phyloP scores from a whole-genome alignment of 2,329 filamentous ascomycete species.

The Pseudogymnoascus sp. region DNA sequence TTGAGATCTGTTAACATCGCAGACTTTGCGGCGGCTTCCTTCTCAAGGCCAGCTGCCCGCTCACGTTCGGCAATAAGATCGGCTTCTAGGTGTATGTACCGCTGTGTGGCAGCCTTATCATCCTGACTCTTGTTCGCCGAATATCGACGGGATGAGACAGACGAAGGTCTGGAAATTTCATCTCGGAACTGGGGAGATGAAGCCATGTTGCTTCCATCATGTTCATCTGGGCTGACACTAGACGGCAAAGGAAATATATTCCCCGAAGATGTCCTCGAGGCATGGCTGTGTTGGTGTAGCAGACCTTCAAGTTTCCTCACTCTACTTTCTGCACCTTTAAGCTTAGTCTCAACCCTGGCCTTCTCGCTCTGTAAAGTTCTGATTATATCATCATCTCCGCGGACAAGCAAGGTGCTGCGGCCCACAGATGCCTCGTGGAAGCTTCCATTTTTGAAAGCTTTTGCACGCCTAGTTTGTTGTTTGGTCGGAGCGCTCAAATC shows the following conservation, averaged over 20 bases:
- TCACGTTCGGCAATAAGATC: conserved; percentile 71
- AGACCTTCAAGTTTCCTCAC: conserved; percentile 88
- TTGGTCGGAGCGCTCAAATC: conserved; percentile 77
- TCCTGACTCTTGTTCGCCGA: conserved; percentile 52
- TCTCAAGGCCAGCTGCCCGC: conserved; percentile 56
- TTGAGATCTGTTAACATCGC: conserved; percentile 55
- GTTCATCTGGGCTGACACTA: conserved; percentile 40
- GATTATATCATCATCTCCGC: conserved; percentile 78
- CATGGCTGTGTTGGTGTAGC: conserved; percentile 70
- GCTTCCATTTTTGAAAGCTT: conserved; percentile 94
- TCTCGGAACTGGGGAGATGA: conserved; percentile 29
- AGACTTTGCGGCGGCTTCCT: conserved; percentile 54
- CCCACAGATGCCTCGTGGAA: conserved; percentile 84
- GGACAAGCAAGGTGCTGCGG: conserved; percentile 68
- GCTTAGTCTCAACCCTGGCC: conserved; percentile 59
- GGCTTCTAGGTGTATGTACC: conserved; percentile 62
- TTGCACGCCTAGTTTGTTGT: conserved; percentile 77
- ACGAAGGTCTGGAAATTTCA: conserved; percentile 49
- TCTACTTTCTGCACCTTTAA: conserved; percentile 80
- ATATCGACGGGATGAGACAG: conserved; percentile 51
- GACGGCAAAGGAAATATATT: conserved; percentile 46
- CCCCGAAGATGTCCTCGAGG: conserved; percentile 45
- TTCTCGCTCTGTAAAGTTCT: conserved; percentile 78
- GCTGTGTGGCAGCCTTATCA: conserved; percentile 54
- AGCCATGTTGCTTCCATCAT: conserved; percentile 34